Evolutionary conservation across 331 rosid genomes (phyloP), one percentile per base, ranked within the genome.

Genomic region (Ulmus americana): DNA sequence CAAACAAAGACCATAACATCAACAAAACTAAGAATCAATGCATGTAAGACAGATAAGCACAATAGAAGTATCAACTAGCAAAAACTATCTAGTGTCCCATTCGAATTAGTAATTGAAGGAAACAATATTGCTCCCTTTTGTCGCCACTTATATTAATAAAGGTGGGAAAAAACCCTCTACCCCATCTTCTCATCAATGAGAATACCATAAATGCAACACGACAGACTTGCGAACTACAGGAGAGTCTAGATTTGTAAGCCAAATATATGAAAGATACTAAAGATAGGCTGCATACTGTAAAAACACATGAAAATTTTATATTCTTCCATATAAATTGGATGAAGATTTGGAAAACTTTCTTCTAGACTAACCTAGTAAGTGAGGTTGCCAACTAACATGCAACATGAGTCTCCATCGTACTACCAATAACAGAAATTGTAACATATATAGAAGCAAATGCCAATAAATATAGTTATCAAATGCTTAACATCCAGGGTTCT

Each of bases 1-100:
- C 2, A 18, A 28, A 2, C 48, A 64, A 64, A 55, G 41, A 20
- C 39, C 22, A 8, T 50, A 43, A 44, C 7, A 51, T 14, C 46
- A 48, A 59, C 40, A 49, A 51, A 72, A 45, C 61, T 48, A 56
- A 67, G 20, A 20, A 8, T 20, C 14, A 45, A 59, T 43, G 70
- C 64, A 52, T 53, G 10, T 12, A 13, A 51, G 35, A 28, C 4
- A 28, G 35, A 28, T 28, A 28, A 28, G 35, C 35, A 28, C 35
- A 47, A 54, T 22, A 44, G 47, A 50, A 44, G 10, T 11, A 44
- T 41, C 22, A 43, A 28, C 13, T 65, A 55, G 38, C 63, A 43
- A 62, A 13, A 35, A 38, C 20, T 10, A 35, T 54, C 8, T 39
- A 1, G 1, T 42, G 60, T 51, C 39, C 41, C 18, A 65, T 41